Evolutionary conservation across 2,329 filamentous ascomycete species (phyloP).

Genomic region (Alternaria arbusti): DNA sequence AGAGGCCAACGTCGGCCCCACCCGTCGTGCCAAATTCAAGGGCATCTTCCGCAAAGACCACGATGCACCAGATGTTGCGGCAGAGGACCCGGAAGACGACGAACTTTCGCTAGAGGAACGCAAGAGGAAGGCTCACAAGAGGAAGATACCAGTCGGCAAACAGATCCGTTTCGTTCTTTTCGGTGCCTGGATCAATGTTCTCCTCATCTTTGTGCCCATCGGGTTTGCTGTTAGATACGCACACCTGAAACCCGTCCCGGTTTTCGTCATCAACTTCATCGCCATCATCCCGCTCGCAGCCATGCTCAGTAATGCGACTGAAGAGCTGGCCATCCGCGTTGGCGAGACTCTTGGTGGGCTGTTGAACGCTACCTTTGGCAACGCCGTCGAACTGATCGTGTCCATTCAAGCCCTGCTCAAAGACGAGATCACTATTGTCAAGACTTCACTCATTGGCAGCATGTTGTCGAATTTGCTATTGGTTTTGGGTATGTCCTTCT

Average conservation of each 20-base stretch:
- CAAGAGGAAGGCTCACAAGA: slow-evolving; percentile 39
- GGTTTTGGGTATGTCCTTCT: slow-evolving; percentile 91
- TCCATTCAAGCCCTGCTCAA: slow-evolving; percentile 82
- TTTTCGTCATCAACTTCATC: slow-evolving; percentile 92
- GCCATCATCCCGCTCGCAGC: slow-evolving; percentile 90
- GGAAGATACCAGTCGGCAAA: slow-evolving; percentile 42
- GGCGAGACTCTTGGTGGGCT: slow-evolving; percentile 89
- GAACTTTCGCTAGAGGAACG: slow-evolving; percentile 39
- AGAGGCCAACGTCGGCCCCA: slow-evolving; percentile 19
- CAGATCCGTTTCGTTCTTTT: slow-evolving; percentile 78
- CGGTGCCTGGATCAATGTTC: slow-evolving; percentile 84
- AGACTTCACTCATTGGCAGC: slow-evolving; percentile 89
- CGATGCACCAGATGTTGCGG: slow-evolving; percentile 19
- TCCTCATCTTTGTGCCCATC: slow-evolving; percentile 78
- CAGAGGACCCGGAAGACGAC: slow-evolving; percentile 28
- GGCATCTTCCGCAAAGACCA: slow-evolving; percentile 37
- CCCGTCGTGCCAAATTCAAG: slow-evolving; percentile 41
- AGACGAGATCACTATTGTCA: slow-evolving; percentile 80
- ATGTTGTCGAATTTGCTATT: slow-evolving; percentile 90
- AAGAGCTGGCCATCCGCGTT: slow-evolving; percentile 79
- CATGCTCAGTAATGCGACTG: slow-evolving; percentile 85
- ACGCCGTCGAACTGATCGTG: slow-evolving; percentile 88
- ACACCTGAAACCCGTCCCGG: slow-evolving; percentile 37
- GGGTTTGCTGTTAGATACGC: slow-evolving; percentile 76
- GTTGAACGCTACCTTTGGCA: slow-evolving; percentile 89